Conservation (phyloP, 768 basidiomycete genomes). For the Neoboletus brunneissimus region DNA sequence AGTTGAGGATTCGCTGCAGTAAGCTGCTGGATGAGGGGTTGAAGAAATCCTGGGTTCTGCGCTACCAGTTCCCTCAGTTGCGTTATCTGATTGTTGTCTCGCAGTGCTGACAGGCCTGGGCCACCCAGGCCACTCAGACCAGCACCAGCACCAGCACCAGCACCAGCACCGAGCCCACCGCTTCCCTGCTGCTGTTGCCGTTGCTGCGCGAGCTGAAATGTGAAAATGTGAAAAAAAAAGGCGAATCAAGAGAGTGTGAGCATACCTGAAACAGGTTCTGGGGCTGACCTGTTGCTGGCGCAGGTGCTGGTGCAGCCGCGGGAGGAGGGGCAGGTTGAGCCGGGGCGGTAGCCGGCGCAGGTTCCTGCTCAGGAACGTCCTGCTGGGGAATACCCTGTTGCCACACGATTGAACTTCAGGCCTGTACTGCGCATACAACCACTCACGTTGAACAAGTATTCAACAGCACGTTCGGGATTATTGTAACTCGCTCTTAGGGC, state of each 20-base stretch:
- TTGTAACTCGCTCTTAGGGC: slow-evolving; percentile 94
- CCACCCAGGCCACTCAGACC: slow-evolving; percentile 10
- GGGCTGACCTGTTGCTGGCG: slow-evolving; percentile 40
- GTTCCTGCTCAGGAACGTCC: slow-evolving; percentile 41
- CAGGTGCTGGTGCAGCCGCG: slow-evolving; percentile 30
- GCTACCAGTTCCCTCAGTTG: slow-evolving; percentile 70
- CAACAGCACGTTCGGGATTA: slow-evolving; percentile 97
- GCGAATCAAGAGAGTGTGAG: not conserved
- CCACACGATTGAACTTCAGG: slow-evolving; percentile 9
- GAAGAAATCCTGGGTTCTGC: slow-evolving; percentile 76
- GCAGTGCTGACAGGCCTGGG: slow-evolving; percentile 52
- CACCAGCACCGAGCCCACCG: slow-evolving; percentile 21
- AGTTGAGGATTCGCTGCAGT: slow-evolving; percentile 70
- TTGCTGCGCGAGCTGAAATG: slow-evolving; percentile 65
- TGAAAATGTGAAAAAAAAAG: not conserved
- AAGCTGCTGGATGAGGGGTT: slow-evolving; percentile 82
- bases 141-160: not conserved
- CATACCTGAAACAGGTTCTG: slow-evolving; percentile 87
- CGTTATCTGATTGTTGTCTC: slow-evolving; percentile 61
- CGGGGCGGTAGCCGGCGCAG: slow-evolving; percentile 41
- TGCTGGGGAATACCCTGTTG: slow-evolving; percentile 72
- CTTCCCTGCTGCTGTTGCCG: slow-evolving; percentile 27
- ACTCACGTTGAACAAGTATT: slow-evolving; percentile 90
- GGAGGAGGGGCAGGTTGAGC: slow-evolving; percentile 37
- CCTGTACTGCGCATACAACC: not conserved